phyloP scores from a whole-genome alignment of 2,329 filamentous ascomycete genomes.

The Lasiodiplodia hormozganensis region DNA sequence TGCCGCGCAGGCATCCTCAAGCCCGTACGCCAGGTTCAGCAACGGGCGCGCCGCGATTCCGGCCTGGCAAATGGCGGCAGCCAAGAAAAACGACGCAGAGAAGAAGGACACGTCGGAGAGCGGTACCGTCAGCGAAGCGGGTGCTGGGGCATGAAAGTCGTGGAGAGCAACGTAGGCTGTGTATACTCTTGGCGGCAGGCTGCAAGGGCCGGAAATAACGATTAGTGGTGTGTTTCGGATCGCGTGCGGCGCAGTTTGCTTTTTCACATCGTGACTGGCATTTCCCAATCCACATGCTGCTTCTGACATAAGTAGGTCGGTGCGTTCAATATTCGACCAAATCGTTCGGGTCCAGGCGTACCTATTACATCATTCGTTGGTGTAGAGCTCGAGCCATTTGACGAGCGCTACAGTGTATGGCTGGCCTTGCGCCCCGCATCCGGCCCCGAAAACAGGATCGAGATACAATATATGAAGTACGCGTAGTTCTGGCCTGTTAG shows the following conservation, averaged over 20 bases:
- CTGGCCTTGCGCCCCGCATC: not conserved
- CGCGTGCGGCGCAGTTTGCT: too few species aligned
- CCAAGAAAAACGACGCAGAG: constrained; percentile 53
- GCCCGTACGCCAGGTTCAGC: constrained; percentile 42
- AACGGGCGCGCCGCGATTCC: constrained; percentile 55
- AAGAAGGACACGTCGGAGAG: constrained; percentile 52
- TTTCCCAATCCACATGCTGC: too few species aligned
- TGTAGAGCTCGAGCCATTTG: not conserved
- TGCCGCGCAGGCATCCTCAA: constrained; percentile 30
- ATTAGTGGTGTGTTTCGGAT: constrained; percentile 2
- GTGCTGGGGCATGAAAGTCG: constrained; percentile 34
- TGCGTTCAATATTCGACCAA: too few species aligned
- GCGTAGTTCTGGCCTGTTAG: not conserved
- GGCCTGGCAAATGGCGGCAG: constrained; percentile 61
- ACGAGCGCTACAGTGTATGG: not conserved
- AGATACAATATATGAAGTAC: not conserved
- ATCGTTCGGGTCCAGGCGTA: too few species aligned
- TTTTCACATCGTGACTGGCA: not conserved
- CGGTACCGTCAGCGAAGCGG: constrained; percentile 44
- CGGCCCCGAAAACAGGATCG: too few species aligned
- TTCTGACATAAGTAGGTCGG: too few species aligned
- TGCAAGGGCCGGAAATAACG: not conserved
- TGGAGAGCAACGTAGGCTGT: not conserved
- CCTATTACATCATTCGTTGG: constrained; percentile 3
- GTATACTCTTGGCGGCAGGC: not conserved